Percentiles rank a stretch among this genome's conserved stretches.
phyloP scores from a whole-genome alignment of 2,329 filamentous ascomycete genomes.

The Beauveria varroae region DNA sequence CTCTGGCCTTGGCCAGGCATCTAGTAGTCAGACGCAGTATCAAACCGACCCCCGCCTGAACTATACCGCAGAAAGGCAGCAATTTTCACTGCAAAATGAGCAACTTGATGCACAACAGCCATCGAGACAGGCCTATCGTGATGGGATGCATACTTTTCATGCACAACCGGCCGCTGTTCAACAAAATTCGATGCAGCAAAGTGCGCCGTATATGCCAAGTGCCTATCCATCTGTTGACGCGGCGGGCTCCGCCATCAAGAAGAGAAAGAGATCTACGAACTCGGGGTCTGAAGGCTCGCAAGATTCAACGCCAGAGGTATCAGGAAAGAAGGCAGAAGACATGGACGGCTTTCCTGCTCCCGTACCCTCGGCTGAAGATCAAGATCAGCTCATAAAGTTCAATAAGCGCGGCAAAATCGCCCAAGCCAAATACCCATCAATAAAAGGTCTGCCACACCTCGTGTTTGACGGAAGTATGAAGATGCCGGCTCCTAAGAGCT shows the following conservation, averaged over 20 bases:
- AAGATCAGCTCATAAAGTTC: slow-evolving; percentile 29
- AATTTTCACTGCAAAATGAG: slow-evolving; percentile 5
- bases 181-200: slow-evolving; percentile 6
- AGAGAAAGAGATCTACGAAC: slow-evolving; percentile 10
- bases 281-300: slow-evolving; percentile 15
- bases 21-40: slow-evolving; percentile 20
- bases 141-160: not conserved
- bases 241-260: not conserved
- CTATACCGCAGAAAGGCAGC: slow-evolving; percentile 8
- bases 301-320: slow-evolving; percentile 24
- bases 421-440: slow-evolving; percentile 30
- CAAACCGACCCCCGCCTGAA: slow-evolving; percentile 10
- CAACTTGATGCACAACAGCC: slow-evolving; percentile 9
- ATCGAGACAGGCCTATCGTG: not conserved
- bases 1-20: slow-evolving; percentile 20
- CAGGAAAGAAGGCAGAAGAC: slow-evolving; percentile 27
- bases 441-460: slow-evolving; percentile 32
- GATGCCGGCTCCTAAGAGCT: slow-evolving; percentile 36
- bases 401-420: slow-evolving; percentile 29
- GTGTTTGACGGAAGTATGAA: slow-evolving; percentile 32
- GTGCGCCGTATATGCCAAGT: slow-evolving; percentile 14
- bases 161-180: not conserved
- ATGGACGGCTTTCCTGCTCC: slow-evolving; percentile 25
- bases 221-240: not conserved
- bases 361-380: slow-evolving; percentile 26